Evolutionary conservation across 108 stramenopile genomes (phyloP).

Genomic region (Nitzschia putrida): DNA sequence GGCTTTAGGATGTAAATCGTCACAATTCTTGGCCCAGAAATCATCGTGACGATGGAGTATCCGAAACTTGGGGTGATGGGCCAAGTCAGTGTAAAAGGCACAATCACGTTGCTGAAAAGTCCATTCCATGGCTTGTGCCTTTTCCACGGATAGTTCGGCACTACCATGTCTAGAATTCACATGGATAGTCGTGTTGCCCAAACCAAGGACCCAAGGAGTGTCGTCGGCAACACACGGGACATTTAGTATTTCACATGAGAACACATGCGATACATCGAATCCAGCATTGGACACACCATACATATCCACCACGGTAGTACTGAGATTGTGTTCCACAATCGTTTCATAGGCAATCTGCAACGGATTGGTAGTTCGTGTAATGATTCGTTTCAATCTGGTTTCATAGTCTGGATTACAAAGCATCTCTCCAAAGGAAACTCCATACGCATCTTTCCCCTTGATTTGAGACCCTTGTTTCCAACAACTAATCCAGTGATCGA

Average conservation of each 20-base stretch:
- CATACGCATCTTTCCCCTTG: not conserved
- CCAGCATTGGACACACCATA: not conserved
- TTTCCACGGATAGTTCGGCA: not conserved
- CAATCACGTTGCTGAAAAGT: slow-evolving; percentile 16
- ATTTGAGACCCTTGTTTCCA: slow-evolving; percentile 9
- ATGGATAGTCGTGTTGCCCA: not conserved
- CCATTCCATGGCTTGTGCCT: not conserved
- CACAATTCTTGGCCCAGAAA: too few relatives aligned
- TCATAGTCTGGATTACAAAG: not conserved
- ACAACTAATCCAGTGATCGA: not conserved
- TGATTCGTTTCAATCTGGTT: not conserved
- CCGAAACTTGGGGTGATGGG: not conserved
- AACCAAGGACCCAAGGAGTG: slow-evolving; percentile 4
- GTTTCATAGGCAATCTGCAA: not conserved
- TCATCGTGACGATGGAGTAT: not conserved
- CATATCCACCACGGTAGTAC: not conserved
- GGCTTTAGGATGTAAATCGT: too few relatives aligned
- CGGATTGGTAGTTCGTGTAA: not conserved
- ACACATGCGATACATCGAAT: slow-evolving; percentile 6
- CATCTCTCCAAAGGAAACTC: slow-evolving; percentile 2
- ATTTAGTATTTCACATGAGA: not conserved
- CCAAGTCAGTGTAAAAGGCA: not conserved
- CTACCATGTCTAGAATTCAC: not conserved
- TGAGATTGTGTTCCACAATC: not conserved
- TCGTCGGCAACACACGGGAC: not conserved